Percentiles rank a stretch among this genome's conserved stretches.
Conservation (phyloP, 2,329 filamentous ascomycete genomes). For the Meredithiella fracta region DNA sequence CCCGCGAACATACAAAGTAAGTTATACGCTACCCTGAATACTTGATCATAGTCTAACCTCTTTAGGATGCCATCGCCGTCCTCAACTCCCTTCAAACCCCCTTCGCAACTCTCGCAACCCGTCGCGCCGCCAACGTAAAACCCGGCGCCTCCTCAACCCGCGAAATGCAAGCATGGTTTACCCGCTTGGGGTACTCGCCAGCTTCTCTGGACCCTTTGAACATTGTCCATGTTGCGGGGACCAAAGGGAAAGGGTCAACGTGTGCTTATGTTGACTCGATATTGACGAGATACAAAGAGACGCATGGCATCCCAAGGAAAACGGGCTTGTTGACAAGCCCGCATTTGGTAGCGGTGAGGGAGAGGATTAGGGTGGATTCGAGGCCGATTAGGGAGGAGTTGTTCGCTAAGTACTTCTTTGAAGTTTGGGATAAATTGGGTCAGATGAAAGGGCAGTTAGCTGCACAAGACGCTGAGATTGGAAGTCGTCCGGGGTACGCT, state of each 20-base stretch:
- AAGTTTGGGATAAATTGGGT: slow-evolving; percentile 45
- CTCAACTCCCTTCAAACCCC: slow-evolving; percentile 88
- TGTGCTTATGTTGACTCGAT: slow-evolving; percentile 52
- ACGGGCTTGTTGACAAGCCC: slow-evolving; percentile 54
- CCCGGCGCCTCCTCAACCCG: slow-evolving; percentile 54
- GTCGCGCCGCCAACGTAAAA: slow-evolving; percentile 54
- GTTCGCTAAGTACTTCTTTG: slow-evolving; percentile 58
- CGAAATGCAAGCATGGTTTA: slow-evolving; percentile 66
- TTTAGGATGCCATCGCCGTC: slow-evolving; percentile 67
- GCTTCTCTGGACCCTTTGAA: slow-evolving; percentile 43
- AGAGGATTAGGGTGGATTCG: slow-evolving; percentile 67
- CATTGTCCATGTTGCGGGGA: slow-evolving; percentile 54
- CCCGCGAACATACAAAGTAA: slow-evolving; percentile 6
- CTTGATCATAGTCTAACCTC: too few species aligned
- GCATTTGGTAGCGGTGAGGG: slow-evolving; percentile 59
- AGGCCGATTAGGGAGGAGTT: slow-evolving; percentile 47
- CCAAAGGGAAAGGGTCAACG: slow-evolving; percentile 62
- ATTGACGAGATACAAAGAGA: slow-evolving; percentile 33
- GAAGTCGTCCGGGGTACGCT: slow-evolving; percentile 37
- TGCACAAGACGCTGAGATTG: slow-evolving; percentile 18
- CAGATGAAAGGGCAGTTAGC: slow-evolving; percentile 19
- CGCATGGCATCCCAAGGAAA: slow-evolving; percentile 23
- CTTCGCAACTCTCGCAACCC: slow-evolving; percentile 61
- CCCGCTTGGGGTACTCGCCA: slow-evolving; percentile 58
- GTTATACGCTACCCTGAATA: neutral